Evolutionary conservation across 2,329 filamentous ascomycete genomes (phyloP).

Genomic region (Penicillium sp.): DNA sequence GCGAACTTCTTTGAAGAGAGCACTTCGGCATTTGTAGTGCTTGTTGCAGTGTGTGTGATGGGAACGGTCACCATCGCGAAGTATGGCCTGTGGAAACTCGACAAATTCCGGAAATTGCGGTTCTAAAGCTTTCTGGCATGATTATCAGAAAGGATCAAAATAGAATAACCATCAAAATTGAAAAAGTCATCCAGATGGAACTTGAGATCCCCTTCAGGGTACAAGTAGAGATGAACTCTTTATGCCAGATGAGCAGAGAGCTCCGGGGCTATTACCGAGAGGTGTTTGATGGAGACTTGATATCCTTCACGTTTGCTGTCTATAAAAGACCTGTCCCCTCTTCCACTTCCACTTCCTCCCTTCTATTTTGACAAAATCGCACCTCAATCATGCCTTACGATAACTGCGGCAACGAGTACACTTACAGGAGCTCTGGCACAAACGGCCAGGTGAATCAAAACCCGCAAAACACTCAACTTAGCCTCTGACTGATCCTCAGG

Average conservation of each 20-base stretch:
- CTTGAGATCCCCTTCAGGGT: no score
- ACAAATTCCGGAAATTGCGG: constrained; percentile 22
- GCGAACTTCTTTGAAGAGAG: constrained; percentile 38
- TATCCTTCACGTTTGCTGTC: no score
- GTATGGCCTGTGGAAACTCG: constrained; percentile 25
- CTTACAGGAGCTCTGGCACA: constrained; percentile 5
- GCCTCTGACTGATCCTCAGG: not conserved
- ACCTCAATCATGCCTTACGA: constrained; percentile 8
- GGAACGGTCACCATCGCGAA: constrained; percentile 23
- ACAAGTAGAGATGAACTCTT: no score
- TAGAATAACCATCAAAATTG: no score
- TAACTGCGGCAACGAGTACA: constrained; percentile 7
- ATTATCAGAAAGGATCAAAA: no score
- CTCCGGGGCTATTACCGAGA: no score
- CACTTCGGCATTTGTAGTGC: constrained; percentile 25
- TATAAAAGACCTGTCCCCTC: no score
- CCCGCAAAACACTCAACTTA: not conserved
- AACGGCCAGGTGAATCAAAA: constrained; percentile 10
- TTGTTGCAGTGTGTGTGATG: constrained; percentile 20
- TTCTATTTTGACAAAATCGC: not conserved
- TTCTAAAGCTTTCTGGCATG: constrained; percentile 2
- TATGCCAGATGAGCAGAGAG: no score
- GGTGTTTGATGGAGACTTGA: no score
- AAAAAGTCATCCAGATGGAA: no score
- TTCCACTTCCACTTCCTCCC: not conserved